Evolutionary conservation across 495 filamentous ascomycete species (phyloP), one percentile per base, ranked within the genome.

Genomic region (Aspergillus egyptiacus): DNA sequence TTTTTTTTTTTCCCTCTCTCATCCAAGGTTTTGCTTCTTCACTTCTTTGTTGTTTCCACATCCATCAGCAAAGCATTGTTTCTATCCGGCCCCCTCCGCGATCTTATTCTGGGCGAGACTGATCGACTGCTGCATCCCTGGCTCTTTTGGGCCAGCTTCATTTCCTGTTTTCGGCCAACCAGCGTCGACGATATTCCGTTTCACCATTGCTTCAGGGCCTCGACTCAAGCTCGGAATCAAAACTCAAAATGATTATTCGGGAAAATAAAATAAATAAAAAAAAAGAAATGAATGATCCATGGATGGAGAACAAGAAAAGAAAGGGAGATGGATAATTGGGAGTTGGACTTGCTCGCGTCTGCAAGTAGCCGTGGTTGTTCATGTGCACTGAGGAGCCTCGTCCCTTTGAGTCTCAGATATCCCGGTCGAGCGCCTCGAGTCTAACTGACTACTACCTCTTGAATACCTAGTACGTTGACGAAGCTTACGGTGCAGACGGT

Each of bases 201-300:
- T 56, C 54, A 56, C 54, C 54, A 56, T 42, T 56, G 54, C 54
- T 50, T 55, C 53, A 55, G 14, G 43, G 43, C 10, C 42, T 40
- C 19, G 39, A 51, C 24, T 43, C 40, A 44, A 51, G 48, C 53
- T 48, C 42, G 48, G 54, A 36, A 39, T 11, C 33, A 28, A 45
- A 56, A 34, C 43, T 32, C 34, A 52, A 44, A 47, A 47, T 25
- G n/a, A n/a, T n/a, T 24, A 27, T 36, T 32, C 27, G 34, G 22
- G 17, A 39, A 19, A 53, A 46, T 18, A 35, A 43, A 27, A 13
- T 9, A 33, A 25, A 39, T 24, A 32, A 24, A 38, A 15, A 48
- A 54, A 48, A 14, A 27, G 2, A 48, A 18, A 32, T n/a, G 13
- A 19, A 37, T 5, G 46, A 19, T 15, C n/a, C n/a, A n/a, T n/a